Evolutionary conservation across 768 basidiomycete species (phyloP), one percentile per base, ranked within the genome.

Genomic region (Lentinula boryana): DNA sequence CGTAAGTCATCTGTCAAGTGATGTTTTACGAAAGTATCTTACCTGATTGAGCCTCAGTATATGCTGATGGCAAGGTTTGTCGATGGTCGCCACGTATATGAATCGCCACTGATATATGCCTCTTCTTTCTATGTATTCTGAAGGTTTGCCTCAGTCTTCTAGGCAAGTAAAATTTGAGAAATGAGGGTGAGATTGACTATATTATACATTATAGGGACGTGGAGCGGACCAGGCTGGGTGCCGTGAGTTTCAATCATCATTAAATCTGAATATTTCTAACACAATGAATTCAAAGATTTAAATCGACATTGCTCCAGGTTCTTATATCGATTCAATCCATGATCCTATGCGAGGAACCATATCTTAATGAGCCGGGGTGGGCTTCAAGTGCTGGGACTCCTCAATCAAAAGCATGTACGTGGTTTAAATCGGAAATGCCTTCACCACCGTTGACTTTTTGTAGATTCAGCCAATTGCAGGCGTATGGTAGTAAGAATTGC

Each of bases 301-400:
- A 78, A 66, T 86, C 80, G 21, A 85, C 80, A 16, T 69, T 84
- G 41, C 70, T 83, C 1, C 84, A 96, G 82, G 92, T 95, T 40
- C 79, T 98, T 44, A 91, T 97, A 41, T 95, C 94, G 15, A 95
- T 98, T 35, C 95, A 97, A 76, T 93, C 92, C 15, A 93, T 98
- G 91, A 96, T 97, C 65, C 77, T 97, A 27, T 95, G 91, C 63
- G 95, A 96, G 18, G 95, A 94, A 67, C 92, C 95, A 8, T 96
- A 95, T 70, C 72, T 94, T 62, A 96, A 96, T 65, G 95, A 98
- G 70, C 95, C 95, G 18, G 93, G 89, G 27, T 92, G 91, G 91
- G 87, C 91, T 21, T 74, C 74, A 44, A 81, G 83, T 60, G 84
- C 80, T 15, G 93, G 93, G 31, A 89, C 86, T 27, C 81, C 89